A percentile compares a stretch with the other conserved stretches of the same genome.
Evolutionary conservation across 768 basidiomycete species (phyloP).

Genomic region (Mycena alexandri): DNA sequence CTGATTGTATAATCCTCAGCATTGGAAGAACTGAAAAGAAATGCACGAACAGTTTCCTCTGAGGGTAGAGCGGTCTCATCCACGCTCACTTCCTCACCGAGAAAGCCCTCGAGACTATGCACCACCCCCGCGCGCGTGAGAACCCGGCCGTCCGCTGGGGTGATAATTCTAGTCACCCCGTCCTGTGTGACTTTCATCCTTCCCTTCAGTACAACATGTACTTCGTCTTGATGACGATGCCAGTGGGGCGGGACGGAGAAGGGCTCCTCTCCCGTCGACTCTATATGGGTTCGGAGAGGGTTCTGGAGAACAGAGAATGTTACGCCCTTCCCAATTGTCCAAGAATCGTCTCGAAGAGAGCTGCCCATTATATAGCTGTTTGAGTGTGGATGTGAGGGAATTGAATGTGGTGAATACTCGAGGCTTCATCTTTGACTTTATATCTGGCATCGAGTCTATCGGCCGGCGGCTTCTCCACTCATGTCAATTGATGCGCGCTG

Average conservation of each 20-base stretch:
- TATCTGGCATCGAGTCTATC: no score
- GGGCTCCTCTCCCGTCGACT: conserved; percentile 1
- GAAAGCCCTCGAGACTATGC: conserved; percentile 9
- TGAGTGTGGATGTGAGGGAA: no score
- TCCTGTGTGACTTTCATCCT: conserved; percentile 10
- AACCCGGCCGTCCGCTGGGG: conserved; percentile 7
- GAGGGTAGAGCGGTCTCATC: conserved; percentile 15
- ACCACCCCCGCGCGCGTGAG: conserved; percentile 9
- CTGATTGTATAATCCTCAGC: background rate
- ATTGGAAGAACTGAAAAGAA: no score
- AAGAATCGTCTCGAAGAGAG: conserved; percentile 21
- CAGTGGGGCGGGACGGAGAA: conserved; percentile 10
- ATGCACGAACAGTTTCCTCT: no score
- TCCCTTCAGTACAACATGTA: conserved; percentile 18
- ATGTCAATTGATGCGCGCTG: no score
- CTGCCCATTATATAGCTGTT: background rate
- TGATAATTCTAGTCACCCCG: background rate
- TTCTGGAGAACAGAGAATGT: conserved; percentile 11
- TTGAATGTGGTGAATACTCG: no score
- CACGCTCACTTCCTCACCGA: conserved; percentile 14
- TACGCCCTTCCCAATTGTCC: background rate
- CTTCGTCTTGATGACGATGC: conserved; percentile 9
- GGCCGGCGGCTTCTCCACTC: no score
- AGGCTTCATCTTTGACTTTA: no score
- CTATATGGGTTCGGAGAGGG: conserved; percentile 4